Percentiles rank a stretch among this genome's conserved stretches.
Conservation (phyloP, 2,329 filamentous ascomycete genomes). For the Aaosphaeria arxii region DNA sequence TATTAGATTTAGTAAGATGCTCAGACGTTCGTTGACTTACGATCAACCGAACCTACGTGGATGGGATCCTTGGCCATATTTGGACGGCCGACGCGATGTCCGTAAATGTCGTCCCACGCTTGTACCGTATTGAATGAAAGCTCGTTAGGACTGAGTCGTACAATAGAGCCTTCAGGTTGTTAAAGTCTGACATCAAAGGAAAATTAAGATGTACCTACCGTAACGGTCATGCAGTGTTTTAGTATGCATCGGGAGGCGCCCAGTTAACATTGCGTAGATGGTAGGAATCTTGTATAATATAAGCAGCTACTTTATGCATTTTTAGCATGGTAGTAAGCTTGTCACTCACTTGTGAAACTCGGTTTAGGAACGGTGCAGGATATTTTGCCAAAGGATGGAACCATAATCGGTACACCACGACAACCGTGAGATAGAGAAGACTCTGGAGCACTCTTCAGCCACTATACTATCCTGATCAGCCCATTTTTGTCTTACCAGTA, state of each 20-base stretch:
- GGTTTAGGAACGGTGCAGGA: conserved; percentile 9
- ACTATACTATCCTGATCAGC: neutral
- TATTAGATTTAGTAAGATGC: neutral
- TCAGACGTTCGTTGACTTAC: conserved; percentile 1
- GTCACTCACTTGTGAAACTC: conserved; percentile 7
- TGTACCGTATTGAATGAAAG: conserved; percentile 43
- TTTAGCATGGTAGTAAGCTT: neutral
- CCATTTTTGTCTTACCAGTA: neutral
- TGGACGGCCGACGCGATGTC: conserved; percentile 8
- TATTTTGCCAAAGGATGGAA: conserved; percentile 13
- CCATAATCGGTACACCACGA: conserved; percentile 9
- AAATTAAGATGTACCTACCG: conserved; percentile 1
- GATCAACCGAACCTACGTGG: conserved; percentile 13
- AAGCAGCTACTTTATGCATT: neutral
- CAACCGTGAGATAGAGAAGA: conserved; percentile 4
- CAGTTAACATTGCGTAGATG: conserved; percentile 9
- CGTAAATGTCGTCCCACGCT: conserved; percentile 44
- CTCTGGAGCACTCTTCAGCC: neutral
- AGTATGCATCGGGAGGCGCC: conserved; percentile 13
- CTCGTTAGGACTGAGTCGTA: conserved; percentile 47
- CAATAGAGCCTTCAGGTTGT: conserved; percentile 36
- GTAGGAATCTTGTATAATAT: conserved; percentile 7
- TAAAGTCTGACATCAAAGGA: neutral
- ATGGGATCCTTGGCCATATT: conserved; percentile 14
- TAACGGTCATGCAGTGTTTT: conserved; percentile 21